Conservation (phyloP, 176 grass and related monocot species). For the Paspalum vaginatum region DNA sequence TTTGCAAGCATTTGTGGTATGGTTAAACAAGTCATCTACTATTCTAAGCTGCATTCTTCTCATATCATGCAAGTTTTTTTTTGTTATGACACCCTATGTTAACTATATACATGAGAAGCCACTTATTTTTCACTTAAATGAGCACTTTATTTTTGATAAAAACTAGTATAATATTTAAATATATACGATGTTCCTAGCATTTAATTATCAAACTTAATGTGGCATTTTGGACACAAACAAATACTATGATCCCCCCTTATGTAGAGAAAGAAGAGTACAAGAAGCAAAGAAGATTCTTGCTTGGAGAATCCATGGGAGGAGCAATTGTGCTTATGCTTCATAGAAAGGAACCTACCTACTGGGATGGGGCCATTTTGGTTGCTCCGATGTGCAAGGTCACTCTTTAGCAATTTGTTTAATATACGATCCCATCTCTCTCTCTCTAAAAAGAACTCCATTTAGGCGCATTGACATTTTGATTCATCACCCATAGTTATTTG, state of each 20-base stretch:
- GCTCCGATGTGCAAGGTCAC: constrained; percentile 89
- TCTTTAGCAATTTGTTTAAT: neutral
- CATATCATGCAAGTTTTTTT: neutral
- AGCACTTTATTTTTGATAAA: neutral
- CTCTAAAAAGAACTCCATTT: neutral
- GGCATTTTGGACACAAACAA: neutral
- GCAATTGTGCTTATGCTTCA: constrained; percentile 68
- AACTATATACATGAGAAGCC: neutral
- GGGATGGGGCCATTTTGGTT: constrained; percentile 72
- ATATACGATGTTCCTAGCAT: neutral
- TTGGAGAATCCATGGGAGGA: constrained; percentile 85
- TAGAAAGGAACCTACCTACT: constrained; percentile 61
- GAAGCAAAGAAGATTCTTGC: constrained; percentile 48
- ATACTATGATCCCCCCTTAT: neutral
- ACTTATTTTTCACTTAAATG: neutral
- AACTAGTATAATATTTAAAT: neutral
- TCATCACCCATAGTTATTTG: neutral
- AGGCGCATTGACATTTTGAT: neutral
- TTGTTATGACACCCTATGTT: neutral
- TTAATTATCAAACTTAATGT: neutral
- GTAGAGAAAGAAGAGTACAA: constrained; percentile 56
- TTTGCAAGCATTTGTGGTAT: constrained; percentile 65
- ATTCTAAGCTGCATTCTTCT: neutral
- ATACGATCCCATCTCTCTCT: neutral
- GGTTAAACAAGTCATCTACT: neutral